phyloP scores from a whole-genome alignment of 305 asterid genomes.

The Salvia sclarea region DNA sequence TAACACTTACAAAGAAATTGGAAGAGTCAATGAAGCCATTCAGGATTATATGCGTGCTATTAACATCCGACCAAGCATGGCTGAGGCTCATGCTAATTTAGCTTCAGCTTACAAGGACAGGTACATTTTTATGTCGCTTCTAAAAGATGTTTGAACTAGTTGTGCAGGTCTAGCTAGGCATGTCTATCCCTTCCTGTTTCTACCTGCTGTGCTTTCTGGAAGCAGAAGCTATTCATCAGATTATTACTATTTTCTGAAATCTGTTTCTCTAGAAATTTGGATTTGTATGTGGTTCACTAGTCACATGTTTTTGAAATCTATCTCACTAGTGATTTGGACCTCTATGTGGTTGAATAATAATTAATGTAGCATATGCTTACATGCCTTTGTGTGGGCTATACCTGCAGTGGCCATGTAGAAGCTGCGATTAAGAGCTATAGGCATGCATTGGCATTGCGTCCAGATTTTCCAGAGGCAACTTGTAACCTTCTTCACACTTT shows the following conservation, averaged over 20 bases:
- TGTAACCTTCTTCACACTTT: slow-evolving; percentile 97
- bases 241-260: neutral
- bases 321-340: neutral
- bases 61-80: slow-evolving; percentile 82
- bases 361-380: slow-evolving; percentile 4
- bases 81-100: slow-evolving; percentile 99
- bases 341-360: slow-evolving; percentile 19
- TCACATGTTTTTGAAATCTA: neutral
- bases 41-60: slow-evolving; percentile 91
- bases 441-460: slow-evolving; percentile 82
- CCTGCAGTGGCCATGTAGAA: slow-evolving; percentile 83
- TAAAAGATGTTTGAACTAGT: slow-evolving; percentile 4
- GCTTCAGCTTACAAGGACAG: slow-evolving; percentile 99
- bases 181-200: slow-evolving; percentile 3
- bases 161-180: slow-evolving; percentile 7
- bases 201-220: slow-evolving; percentile 45
- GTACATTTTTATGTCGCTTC: slow-evolving; percentile 37
- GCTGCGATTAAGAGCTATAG: slow-evolving; percentile 91
- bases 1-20: slow-evolving; percentile 92
- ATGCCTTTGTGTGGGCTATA: slow-evolving; percentile 19
- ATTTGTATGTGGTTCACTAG: slow-evolving; percentile 23
- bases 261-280: neutral
- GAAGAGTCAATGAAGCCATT: slow-evolving; percentile 92
- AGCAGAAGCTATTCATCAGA: slow-evolving; percentile 50
- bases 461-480: slow-evolving; percentile 98